Conservation (phyloP, 257 asterid species). For the Jasminum sambac region DNA sequence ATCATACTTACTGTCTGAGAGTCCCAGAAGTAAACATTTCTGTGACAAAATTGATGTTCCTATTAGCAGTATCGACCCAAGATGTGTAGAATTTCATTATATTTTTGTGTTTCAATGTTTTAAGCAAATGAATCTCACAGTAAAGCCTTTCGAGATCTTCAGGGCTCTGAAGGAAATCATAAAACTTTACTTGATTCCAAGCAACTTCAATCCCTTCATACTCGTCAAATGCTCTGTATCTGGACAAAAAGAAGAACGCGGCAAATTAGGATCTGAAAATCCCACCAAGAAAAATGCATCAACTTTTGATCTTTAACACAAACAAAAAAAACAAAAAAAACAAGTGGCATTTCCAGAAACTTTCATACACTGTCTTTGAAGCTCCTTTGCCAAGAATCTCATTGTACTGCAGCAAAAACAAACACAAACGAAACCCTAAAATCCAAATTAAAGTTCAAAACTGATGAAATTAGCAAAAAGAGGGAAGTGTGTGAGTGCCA, state of each 20-base stretch:
- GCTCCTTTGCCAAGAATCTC: constrained; percentile 48
- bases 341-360: not conserved
- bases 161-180: constrained; percentile 43
- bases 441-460: not conserved
- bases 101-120: constrained; percentile 34
- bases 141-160: constrained; percentile 31
- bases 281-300: not conserved
- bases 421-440: not conserved
- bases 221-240: constrained; percentile 40
- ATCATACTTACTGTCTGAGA: constrained; percentile 32
- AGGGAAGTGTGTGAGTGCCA: not conserved
- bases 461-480: not conserved
- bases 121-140: constrained; percentile 47
- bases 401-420: constrained; percentile 23
- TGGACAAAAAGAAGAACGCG: not conserved
- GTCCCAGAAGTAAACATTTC: constrained; percentile 50
- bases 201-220: constrained; percentile 50
- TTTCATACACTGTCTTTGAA: constrained; percentile 40
- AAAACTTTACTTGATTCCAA: constrained; percentile 49
- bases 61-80: constrained; percentile 40
- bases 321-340: not conserved
- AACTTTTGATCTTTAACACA: not conserved
- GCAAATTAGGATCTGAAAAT: not conserved
- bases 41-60: constrained; percentile 43
- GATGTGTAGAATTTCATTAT: constrained; percentile 37